phyloP scores from a whole-genome alignment of 179 eudicot genomes.

The Nepenthes alata region DNA sequence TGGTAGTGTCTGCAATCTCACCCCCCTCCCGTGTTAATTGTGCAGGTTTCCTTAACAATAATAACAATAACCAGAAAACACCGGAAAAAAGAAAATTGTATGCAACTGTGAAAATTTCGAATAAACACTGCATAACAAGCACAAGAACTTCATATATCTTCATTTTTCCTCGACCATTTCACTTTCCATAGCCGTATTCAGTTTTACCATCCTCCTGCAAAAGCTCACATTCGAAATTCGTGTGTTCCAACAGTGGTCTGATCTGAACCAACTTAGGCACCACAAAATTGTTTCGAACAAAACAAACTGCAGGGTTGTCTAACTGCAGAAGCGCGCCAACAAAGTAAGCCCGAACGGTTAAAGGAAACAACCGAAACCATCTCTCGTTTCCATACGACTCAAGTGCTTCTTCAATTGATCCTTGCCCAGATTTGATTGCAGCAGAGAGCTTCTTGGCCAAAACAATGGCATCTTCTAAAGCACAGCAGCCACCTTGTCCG shows the following conservation, averaged over 20 bases:
- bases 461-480: slow-evolving; percentile 74
- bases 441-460: slow-evolving; percentile 47
- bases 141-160: too few species aligned
- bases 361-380: slow-evolving; percentile 64
- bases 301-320: slow-evolving; percentile 57
- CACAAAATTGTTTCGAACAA: slow-evolving; percentile 39
- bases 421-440: slow-evolving; percentile 30
- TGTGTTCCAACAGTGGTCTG: slow-evolving; percentile 57
- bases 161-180: too few species aligned
- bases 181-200: too few species aligned
- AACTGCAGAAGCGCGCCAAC: slow-evolving; percentile 62
- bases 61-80: too few species aligned
- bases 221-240: slow-evolving; percentile 56
- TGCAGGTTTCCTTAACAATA: too few species aligned
- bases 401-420: slow-evolving; percentile 53
- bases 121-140: too few species aligned
- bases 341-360: slow-evolving; percentile 55
- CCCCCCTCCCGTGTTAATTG: too few species aligned
- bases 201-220: slow-evolving; percentile 3
- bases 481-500: slow-evolving; percentile 97
- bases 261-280: slow-evolving; percentile 54
- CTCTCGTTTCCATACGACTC: slow-evolving; percentile 55
- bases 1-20: too few species aligned
- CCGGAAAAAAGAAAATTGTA: too few species aligned
- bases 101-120: too few species aligned